A percentile compares a stretch with the other conserved stretches of the same genome.
phyloP scores from a whole-genome alignment of 371 early-diverging fungal genomes.

The Blastocladiella emersonii region DNA sequence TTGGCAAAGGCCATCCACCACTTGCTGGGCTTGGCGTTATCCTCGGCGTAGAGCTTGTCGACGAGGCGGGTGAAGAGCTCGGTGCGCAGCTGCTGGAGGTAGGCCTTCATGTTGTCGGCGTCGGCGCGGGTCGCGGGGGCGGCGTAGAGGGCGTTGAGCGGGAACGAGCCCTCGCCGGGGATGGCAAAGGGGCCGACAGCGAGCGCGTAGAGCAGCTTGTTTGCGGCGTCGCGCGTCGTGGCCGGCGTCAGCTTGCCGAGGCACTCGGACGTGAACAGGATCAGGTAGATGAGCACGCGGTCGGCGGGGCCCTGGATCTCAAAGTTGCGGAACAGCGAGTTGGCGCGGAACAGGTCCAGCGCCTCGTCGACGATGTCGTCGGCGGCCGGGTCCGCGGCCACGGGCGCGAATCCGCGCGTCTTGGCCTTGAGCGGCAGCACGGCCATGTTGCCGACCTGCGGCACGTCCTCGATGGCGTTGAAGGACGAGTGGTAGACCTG shows the following conservation, averaged over 20 bases:
- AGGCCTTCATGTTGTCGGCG: conserved; percentile 51
- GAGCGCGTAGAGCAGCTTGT: conserved; percentile 58
- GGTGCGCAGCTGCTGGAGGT: conserved; percentile 77
- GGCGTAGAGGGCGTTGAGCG: conserved; percentile 75
- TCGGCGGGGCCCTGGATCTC: conserved; percentile 89
- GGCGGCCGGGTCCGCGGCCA: conserved; percentile 37
- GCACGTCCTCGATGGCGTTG: conserved; percentile 44
- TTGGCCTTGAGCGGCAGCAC: conserved; percentile 81
- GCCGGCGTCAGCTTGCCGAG: conserved; percentile 51
- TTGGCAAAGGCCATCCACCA: conserved; percentile 98
- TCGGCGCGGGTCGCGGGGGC: conserved; percentile 58
- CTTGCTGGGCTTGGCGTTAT: conserved; percentile 58
- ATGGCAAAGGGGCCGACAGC: conserved; percentile 79
- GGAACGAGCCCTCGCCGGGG: conserved; percentile 85
- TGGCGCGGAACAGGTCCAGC: conserved; percentile 80
- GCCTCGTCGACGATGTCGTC: conserved; percentile 92
- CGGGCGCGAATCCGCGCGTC: conserved; percentile 60
- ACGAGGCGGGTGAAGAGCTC: conserved; percentile 65
- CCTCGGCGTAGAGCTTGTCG: conserved; percentile 61
- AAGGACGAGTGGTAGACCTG: conserved; percentile 85
- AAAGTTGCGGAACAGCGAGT: conserved; percentile 93
- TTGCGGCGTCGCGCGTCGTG: conserved; percentile 50
- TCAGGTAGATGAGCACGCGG: conserved; percentile 82
- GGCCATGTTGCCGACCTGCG: conserved; percentile 68
- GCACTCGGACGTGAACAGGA: conserved; percentile 82